Base-by-base conservation (phyloP, 116 monocot genomes). In the Posidonia oceanica region DNA sequence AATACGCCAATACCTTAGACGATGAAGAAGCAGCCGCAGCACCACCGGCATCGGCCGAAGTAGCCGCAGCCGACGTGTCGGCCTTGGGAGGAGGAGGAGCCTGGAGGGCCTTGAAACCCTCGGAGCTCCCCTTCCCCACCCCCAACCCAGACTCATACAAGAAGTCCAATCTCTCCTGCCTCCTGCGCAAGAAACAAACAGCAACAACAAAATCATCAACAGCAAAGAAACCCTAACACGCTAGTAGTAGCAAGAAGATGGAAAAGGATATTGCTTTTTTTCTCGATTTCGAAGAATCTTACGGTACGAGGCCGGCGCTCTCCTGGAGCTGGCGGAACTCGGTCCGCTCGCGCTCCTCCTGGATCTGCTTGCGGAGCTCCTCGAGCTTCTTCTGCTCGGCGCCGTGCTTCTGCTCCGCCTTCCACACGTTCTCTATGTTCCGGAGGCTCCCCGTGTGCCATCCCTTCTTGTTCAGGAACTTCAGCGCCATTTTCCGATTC, bases 391-490 rank as follows among this genome's bases (percentile, higher is more conserved):
- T 66, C 78, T 93, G 77, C 84, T 98, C 98, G 48, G 83, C 89
- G 17, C 82, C 83, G 72, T 90, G 85, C 87, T 92, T 92, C 87
- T 98, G 93, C 80, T 98, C 98, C 36, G 98, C 98, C 80, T 93
- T 92, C 98, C 98, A 98, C 42, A 98, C 98, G 83, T 83, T 92
- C 77, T 98, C 98, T 64, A 98, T 92, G 83, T 98, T 98, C 21
- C 93, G 78, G 17, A 98, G 85, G 77, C 89, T 89, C 41, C 98
- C 98, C 61, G 98, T 98, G 80, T 98, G 98, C 98, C 98, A 98
- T 71, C 98, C 98, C 82, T 98, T 98, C 90, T 98, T 98, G 93
- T 98, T 98, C 75, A 98, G 71, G 38, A 98, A 98, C 84, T 98
- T 98, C 67, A 98, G 52, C 80, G 87, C 98, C 80, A 80, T 77